Conservation (phyloP, 495 filamentous ascomycete species). For the Aspergillus campestris region DNA sequence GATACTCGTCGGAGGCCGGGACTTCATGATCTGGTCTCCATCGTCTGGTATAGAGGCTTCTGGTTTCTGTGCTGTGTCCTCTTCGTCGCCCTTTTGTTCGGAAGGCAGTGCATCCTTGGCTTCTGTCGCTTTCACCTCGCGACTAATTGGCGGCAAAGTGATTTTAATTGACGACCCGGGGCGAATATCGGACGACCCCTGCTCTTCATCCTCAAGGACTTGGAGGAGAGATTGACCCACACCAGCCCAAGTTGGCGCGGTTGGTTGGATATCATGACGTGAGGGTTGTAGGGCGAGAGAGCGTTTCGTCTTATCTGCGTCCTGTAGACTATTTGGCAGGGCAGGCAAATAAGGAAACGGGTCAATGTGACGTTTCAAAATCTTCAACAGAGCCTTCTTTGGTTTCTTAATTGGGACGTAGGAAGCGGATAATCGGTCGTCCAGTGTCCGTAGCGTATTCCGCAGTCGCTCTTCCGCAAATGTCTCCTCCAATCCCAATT, state of each 20-base stretch:
- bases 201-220: slow-evolving; percentile 37
- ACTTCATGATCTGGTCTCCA: slow-evolving; percentile 5
- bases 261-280: slow-evolving; percentile 24
- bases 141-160: slow-evolving; percentile 22
- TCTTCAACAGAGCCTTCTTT: slow-evolving; percentile 53
- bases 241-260: slow-evolving; percentile 41
- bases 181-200: slow-evolving; percentile 21
- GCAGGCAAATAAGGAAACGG: slow-evolving; percentile 69
- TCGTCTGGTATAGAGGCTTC: slow-evolving; percentile 10
- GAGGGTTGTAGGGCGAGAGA: slow-evolving; percentile 23
- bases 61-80: slow-evolving; percentile 2
- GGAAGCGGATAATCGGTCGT: slow-evolving; percentile 62
- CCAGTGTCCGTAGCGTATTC: slow-evolving; percentile 53
- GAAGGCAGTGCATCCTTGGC: slow-evolving; percentile 5
- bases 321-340: slow-evolving; percentile 28
- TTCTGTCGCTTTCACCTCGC: slow-evolving; percentile 9
- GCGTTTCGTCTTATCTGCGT: slow-evolving; percentile 17
- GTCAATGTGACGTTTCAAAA: slow-evolving; percentile 60
- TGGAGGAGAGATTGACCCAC: slow-evolving; percentile 50
- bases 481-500: slow-evolving; percentile 74
- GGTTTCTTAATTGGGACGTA: slow-evolving; percentile 56
- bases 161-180: slow-evolving; percentile 34
- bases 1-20: not conserved
- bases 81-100: slow-evolving; percentile 4
- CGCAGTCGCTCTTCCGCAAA: slow-evolving; percentile 75